Evolutionary conservation across 176 grass and related monocot species (phyloP), one percentile per base, ranked within the genome.

Genomic region (Rhipidocladum racemiflorum): DNA sequence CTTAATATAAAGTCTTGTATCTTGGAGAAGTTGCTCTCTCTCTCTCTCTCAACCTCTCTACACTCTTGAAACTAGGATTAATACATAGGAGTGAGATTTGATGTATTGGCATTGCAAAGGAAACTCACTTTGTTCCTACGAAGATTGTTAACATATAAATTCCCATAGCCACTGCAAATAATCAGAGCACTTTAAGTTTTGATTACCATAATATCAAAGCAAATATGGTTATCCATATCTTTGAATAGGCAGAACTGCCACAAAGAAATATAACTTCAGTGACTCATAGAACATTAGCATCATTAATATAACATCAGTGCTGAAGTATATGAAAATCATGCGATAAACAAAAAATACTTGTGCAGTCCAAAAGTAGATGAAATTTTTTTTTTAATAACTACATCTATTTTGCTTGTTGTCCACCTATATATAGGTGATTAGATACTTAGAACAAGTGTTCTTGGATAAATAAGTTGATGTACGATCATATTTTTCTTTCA

Each of bases 111-210:
- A 32, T 32, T 45, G 30, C 27, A 78, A 70, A 71, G 24, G 23
- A 15, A 75, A 85, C 90, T 88, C 59, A 98, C 92, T 92, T 91
- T 98, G 61, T 90, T 95, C 85, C 94, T 91, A 44, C 71, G 69
- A 35, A 98, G 87, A 71, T 71, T 88, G 81, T 84, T 95, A 56
- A 98, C 88, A 27, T 91, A 98, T 86, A 98, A 73, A 77, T 90
- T 93, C 45, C 92, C 96, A 61, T 98, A 92, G 2, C 96, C 89
- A 81, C 92, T 98, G 83, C 68, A 92, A 88, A 81, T 76, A 77
- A 59, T 3, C 59, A 43, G 45, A 85, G 17, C 18, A 75, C 2
- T 77, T 40, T 24, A 71, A 75, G 20, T 49, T 48, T 39, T 32
- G 30, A 32, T 32, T 32, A 32, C 30, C 30, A 2, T 32, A 32